A percentile compares a stretch with the other conserved stretches of the same genome.
phyloP scores from a whole-genome alignment of 2,329 filamentous ascomycete species.

The Sporothrix globosa region DNA sequence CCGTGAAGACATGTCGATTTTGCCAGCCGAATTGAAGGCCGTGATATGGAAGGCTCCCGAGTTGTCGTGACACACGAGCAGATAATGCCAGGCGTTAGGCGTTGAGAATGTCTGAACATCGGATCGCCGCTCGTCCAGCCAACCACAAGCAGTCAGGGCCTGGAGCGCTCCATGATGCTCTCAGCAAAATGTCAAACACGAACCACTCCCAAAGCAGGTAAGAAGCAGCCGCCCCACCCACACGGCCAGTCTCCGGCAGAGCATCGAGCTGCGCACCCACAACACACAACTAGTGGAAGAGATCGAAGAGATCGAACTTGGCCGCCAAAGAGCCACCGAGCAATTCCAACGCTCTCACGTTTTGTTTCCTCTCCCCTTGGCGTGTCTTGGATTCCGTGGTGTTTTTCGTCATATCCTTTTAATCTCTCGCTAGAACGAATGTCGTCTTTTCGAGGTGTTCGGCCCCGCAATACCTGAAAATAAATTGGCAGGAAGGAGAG shows the following conservation, averaged over 20 bases:
- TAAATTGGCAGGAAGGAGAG: not conserved
- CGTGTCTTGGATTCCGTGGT: not conserved
- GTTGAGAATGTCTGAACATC: conserved; percentile 12
- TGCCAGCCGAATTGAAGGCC: not conserved
- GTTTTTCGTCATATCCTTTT: not conserved
- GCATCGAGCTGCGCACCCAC: not conserved
- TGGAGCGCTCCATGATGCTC: not conserved
- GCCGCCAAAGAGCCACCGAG: not conserved
- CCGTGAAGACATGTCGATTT: not conserved
- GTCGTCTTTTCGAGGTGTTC: not conserved
- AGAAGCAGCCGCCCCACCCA: conserved; percentile 23
- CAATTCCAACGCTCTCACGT: conserved; percentile 19
- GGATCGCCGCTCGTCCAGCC: conserved; percentile 25
- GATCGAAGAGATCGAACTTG: not conserved
- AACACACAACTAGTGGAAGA: too few species aligned
- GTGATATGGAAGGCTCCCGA: not conserved
- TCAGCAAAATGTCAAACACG: conserved; percentile 4
- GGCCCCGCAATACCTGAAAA: conserved; percentile 18
- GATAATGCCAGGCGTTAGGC: not conserved
- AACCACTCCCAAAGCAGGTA: conserved; percentile 11
- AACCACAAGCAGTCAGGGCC: conserved; percentile 15
- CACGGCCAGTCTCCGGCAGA: conserved; percentile 16
- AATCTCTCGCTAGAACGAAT: not conserved
- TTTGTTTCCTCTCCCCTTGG: not conserved
- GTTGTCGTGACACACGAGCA: not conserved